Percentiles rank a stretch among this genome's conserved stretches.
phyloP scores from a whole-genome alignment of 2,329 filamentous ascomycete species.

The Orbilia quercus region DNA sequence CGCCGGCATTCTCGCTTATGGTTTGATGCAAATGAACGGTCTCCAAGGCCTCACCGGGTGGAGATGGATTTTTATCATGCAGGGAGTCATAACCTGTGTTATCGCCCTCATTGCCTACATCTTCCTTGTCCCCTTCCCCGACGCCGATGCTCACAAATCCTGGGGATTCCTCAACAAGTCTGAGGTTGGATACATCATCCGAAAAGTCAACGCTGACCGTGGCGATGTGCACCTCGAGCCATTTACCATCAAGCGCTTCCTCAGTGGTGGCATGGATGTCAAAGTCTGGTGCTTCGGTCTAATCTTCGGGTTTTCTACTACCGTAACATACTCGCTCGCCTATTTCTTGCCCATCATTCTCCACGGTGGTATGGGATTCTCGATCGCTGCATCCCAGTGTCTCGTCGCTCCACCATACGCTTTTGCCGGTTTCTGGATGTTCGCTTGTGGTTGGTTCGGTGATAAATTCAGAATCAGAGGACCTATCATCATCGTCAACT shows the following conservation, averaged over 20 bases:
- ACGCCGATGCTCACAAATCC: constrained; percentile 65
- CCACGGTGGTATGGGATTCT: constrained; percentile 71
- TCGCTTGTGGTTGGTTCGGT: constrained; percentile 70
- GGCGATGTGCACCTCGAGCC: constrained; percentile 66
- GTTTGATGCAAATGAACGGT: constrained; percentile 67
- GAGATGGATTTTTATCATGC: constrained; percentile 59
- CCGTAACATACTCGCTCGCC: constrained; percentile 78
- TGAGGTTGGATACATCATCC: constrained; percentile 64
- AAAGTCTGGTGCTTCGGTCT: constrained; percentile 64
- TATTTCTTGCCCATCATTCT: constrained; percentile 85
- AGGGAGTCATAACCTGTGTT: constrained; percentile 67
- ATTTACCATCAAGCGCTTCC: constrained; percentile 73
- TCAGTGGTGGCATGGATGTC: constrained; percentile 65
- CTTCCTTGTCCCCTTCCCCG: constrained; percentile 74
- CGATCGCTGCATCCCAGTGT: constrained; percentile 73
- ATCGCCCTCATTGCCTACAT: constrained; percentile 69
- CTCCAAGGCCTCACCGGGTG: constrained; percentile 68
- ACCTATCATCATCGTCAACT: constrained; percentile 74
- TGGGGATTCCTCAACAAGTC: constrained; percentile 67
- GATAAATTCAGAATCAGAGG: constrained; percentile 76
- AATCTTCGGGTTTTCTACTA: constrained; percentile 75
- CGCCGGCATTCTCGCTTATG: constrained; percentile 75
- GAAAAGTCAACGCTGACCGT: constrained; percentile 69
- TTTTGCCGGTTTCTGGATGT: constrained; percentile 74
- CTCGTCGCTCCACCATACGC: constrained; percentile 77